Evolutionary conservation across 805 yeast genomes (phyloP), one percentile per base, ranked within the genome.

Genomic region (Candida ficus): DNA sequence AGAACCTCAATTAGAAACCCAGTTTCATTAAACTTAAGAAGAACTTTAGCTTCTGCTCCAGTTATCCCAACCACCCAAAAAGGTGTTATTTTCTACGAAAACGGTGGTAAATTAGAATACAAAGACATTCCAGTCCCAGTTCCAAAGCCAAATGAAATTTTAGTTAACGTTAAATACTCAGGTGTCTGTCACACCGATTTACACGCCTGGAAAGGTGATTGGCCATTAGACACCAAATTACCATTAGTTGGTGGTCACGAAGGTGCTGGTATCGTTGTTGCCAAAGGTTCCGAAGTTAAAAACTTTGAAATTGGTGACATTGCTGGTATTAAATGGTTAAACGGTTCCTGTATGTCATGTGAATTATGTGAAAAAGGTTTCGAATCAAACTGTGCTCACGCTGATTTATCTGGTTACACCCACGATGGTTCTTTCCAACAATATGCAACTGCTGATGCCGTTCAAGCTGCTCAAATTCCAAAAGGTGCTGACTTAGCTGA

Each of bases 121-220:
- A 66, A 66, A 49, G 80, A 76, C 55, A 68, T 73, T 42, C 71
- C 77, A 28, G 79, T 75, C 27, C 82, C 86, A 59, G 62, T 47
- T 35, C 85, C 85, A 59, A 75, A 75, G 60, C 65, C 85, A 47
- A 77, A 71, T 56, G 85, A 80, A 62, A 64, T 80, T 44, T 69
- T 80, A 60, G 70, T 80, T 54, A 74, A 80, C 57, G 80, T 80
- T 58, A 78, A 78, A 64, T 80, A 77, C 67, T 79, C 86, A 11
- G 86, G 86, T 63, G 85, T 80, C 43, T 80, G 86, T 60, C 86
- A 80, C 69, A 78, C 85, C 22, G 86, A 80, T 59, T 73, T 80
- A 60, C 86, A 80, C 65, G 85, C 85, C 78, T 53, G 57, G 57
- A 50, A 52, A 45, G 57, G 57, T 53, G 57, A 53, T 41, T 53